These are phyloP conservation scores for Excoecaria agallocha DNA, from an alignment of 345 rosid species.

Conservation along the genomic window DNA sequence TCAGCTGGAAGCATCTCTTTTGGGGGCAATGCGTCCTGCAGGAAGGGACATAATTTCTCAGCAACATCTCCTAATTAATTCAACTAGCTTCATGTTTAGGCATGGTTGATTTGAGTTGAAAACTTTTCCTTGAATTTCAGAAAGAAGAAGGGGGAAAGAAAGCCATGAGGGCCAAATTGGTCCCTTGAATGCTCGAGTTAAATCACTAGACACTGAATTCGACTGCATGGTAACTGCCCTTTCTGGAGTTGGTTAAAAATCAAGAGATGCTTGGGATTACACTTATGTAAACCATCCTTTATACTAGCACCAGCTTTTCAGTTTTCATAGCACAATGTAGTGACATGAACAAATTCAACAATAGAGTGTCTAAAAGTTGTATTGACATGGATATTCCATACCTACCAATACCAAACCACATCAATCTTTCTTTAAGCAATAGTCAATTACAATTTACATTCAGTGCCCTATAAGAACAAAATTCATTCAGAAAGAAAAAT, in stretches of 20 bases:
- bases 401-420: neutral
- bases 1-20: constrained; percentile 87
- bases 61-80: neutral
- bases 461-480: neutral
- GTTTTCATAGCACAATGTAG: neutral
- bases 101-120: neutral
- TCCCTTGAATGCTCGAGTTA: neutral
- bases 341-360: neutral
- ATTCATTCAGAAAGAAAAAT: neutral
- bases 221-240: neutral
- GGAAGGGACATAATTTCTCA: neutral
- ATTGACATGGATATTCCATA: neutral
- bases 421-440: neutral
- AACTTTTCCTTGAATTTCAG: neutral
- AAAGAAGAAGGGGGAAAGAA: neutral
- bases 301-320: neutral
- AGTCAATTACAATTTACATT: neutral
- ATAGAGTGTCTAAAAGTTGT: neutral
- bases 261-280: neutral
- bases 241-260: neutral
- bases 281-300: neutral
- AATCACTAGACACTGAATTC: neutral
- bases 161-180: neutral
- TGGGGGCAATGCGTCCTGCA: constrained; percentile 85
- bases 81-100: neutral